phyloP scores from a whole-genome alignment of 2,329 filamentous ascomycete species.

The Scedosporium minutisporum region DNA sequence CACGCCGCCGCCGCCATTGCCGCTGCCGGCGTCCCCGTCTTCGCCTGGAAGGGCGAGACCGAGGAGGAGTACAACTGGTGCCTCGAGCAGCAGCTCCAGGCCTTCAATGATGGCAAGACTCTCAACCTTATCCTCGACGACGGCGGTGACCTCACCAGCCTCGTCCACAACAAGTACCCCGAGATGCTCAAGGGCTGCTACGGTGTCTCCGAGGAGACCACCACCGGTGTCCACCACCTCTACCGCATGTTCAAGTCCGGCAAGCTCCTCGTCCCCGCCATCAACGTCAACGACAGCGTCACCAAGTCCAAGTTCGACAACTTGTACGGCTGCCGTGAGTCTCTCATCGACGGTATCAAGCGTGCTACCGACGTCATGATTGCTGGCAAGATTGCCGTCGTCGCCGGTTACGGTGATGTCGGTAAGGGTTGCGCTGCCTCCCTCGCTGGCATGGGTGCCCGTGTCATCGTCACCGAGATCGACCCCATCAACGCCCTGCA shows the following conservation, averaged over 20 bases:
- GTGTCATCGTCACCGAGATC: conserved; percentile 91
- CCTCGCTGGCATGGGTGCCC: conserved; percentile 93
- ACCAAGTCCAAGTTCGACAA: conserved; percentile 99
- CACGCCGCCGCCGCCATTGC: conserved; percentile 97
- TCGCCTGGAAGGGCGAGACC: conserved; percentile 77
- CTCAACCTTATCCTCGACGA: conserved; percentile 99
- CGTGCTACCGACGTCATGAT: conserved; percentile 99
- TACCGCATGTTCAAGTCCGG: conserved; percentile 95
- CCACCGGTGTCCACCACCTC: conserved; percentile 97
- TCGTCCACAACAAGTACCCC: conserved; percentile 97
- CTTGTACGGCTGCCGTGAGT: conserved; percentile 98
- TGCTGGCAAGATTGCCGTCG: conserved; percentile 95
- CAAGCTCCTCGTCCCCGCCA: conserved; percentile 82
- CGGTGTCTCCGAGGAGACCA: conserved; percentile 98
- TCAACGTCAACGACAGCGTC: conserved; percentile 99
- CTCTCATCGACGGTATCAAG: conserved; percentile 98
- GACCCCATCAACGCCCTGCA: conserved; percentile 99
- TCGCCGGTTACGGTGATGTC: conserved; percentile 97
- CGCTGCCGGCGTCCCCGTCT: conserved; percentile 81
- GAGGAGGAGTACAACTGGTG: conserved; percentile 99
- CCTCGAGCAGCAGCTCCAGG: conserved; percentile 90
- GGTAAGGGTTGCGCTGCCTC: conserved; percentile 97
- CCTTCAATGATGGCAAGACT: conserved; percentile 94
- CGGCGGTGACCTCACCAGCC: conserved; percentile 89
- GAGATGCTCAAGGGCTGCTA: conserved; percentile 98